A percentile compares a stretch with the other conserved stretches of the same genome.
Evolutionary conservation across 176 grass and related monocot genomes (phyloP).

Genomic region (Poa annua): DNA sequence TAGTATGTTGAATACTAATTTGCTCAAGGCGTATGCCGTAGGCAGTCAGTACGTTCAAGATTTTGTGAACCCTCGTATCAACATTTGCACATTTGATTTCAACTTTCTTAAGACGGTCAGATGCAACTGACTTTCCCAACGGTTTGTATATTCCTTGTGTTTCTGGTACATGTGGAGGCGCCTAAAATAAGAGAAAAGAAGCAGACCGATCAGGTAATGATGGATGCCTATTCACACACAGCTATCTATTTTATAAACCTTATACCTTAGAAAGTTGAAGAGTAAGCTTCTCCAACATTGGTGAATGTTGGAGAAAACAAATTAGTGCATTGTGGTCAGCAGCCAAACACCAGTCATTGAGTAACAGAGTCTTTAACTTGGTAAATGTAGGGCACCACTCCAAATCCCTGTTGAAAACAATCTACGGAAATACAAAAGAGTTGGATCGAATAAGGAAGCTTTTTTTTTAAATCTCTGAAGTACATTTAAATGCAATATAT

Average conservation of each 20-base stretch:
- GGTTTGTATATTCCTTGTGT: slow-evolving; percentile 14
- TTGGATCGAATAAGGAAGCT: neutral
- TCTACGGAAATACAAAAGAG: neutral
- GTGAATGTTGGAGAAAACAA: slow-evolving; percentile 6
- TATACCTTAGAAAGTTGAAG: neutral
- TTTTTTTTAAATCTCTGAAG: neutral
- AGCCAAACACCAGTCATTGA: slow-evolving; percentile 2
- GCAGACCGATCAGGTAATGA: no score
- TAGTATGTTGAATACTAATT: neutral
- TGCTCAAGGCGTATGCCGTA: neutral
- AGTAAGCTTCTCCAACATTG: neutral
- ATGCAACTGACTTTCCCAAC: neutral
- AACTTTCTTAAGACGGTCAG: neutral
- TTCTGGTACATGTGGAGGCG: neutral
- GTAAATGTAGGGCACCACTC: slow-evolving; percentile 7
- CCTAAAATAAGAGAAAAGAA: neutral
- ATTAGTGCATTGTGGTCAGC: slow-evolving; percentile 6
- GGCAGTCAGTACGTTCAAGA: neutral
- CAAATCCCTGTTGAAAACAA: slow-evolving; percentile 10
- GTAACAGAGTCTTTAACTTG: slow-evolving; percentile 17
- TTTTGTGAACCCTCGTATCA: neutral
- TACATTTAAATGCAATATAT: neutral
- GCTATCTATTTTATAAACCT: neutral
- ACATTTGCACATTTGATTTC: neutral
- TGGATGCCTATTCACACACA: neutral